phyloP scores from a whole-genome alignment of 805 yeast genomes.

The Zygotorulaspora chibaensis region DNA sequence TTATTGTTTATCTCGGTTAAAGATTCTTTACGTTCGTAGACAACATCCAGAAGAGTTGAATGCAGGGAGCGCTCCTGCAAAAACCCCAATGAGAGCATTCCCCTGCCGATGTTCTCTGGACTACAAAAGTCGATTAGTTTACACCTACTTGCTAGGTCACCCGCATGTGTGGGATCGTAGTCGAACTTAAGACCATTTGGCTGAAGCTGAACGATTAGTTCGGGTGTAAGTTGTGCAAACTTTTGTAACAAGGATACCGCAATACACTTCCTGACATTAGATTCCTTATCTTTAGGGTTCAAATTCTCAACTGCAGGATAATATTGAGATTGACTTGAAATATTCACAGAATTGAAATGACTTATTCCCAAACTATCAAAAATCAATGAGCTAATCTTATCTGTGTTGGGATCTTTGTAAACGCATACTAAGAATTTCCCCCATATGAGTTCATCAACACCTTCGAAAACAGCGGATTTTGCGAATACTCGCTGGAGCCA shows the following conservation, averaged over 20 bases:
- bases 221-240: constrained; percentile 49
- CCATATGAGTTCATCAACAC: constrained; percentile 30
- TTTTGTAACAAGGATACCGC: constrained; percentile 72
- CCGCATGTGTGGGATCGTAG: constrained; percentile 85
- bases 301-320: constrained; percentile 77
- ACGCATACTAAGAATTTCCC: constrained; percentile 28
- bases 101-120: constrained; percentile 55
- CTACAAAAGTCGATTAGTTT: constrained; percentile 41
- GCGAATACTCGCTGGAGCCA: constrained; percentile 23
- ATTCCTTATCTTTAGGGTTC: constrained; percentile 41
- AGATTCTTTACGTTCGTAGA: constrained; percentile 54
- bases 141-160: constrained; percentile 69
- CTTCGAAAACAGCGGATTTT: constrained; percentile 23
- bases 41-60: constrained; percentile 65
- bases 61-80: constrained; percentile 46
- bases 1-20: constrained; percentile 66
- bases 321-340: constrained; percentile 59
- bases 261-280: constrained; percentile 65
- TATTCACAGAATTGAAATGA: constrained; percentile 52
- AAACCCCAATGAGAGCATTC: constrained; percentile 54
- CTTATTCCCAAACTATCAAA: constrained; percentile 66
- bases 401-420: constrained; percentile 26
- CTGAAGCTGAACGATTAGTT: constrained; percentile 13
- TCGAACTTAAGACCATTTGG: constrained; percentile 29
- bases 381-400: constrained; percentile 49